These are phyloP conservation scores for Alternaria sp. DNA, from an alignment of 2,329 filamentous ascomycete species.

Conservation along the genomic window DNA sequence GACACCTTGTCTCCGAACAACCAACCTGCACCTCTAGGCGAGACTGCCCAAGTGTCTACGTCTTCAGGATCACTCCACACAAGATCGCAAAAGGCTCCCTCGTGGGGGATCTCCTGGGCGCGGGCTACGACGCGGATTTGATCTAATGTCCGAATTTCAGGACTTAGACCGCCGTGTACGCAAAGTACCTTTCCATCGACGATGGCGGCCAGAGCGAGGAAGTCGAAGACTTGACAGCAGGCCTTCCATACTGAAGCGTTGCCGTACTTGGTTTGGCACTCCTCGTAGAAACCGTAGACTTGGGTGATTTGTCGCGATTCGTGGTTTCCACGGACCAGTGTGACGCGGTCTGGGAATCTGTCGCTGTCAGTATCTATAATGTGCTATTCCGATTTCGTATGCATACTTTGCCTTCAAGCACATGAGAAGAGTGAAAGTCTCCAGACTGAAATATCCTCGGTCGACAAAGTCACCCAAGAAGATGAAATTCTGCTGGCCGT, in stretches of 20 bases:
- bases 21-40: constrained; percentile 73
- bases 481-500: constrained; percentile 73
- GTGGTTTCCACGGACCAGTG: constrained; percentile 82
- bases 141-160: constrained; percentile 95
- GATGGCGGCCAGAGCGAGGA: constrained; percentile 93
- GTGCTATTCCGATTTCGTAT: not conserved
- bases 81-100: constrained; percentile 97
- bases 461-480: constrained; percentile 77
- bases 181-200: constrained; percentile 99
- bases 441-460: constrained; percentile 76
- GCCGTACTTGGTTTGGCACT: constrained; percentile 98
- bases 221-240: constrained; percentile 98
- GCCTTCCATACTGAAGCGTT: constrained; percentile 99
- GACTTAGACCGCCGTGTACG: constrained; percentile 93
- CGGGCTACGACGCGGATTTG: constrained; percentile 78
- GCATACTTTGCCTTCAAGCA: constrained; percentile 75
- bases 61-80: constrained; percentile 88
- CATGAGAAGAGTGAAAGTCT: constrained; percentile 76
- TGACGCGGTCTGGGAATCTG: constrained; percentile 76
- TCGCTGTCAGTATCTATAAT: constrained; percentile 6
- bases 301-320: constrained; percentile 99
- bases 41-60: constrained; percentile 75
- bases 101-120: constrained; percentile 95
- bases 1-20: constrained; percentile 76
- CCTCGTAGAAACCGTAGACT: constrained; percentile 99